phyloP scores from a whole-genome alignment of 2,329 filamentous ascomycete species.

The Meredithiella fracta region DNA sequence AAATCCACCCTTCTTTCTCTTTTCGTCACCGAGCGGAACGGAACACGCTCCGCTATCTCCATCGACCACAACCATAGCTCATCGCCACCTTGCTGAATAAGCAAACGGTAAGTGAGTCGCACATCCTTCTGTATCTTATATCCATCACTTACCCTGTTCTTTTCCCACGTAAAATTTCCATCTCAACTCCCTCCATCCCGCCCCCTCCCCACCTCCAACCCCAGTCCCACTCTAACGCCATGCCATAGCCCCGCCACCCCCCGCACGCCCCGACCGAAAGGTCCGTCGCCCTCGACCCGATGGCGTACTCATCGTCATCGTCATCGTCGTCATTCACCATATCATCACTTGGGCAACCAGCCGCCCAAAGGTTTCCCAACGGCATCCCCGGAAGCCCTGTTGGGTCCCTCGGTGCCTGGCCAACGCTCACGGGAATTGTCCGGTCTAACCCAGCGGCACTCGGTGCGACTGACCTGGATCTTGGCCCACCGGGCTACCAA shows the following conservation, averaged over 20 bases:
- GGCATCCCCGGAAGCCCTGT: too few species aligned
- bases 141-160: too few species aligned
- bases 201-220: neutral
- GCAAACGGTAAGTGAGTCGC: too few species aligned
- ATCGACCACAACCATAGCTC: too few species aligned
- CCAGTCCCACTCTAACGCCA: neutral
- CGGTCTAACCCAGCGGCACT: constrained; percentile 24
- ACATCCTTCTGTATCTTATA: too few species aligned
- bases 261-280: neutral
- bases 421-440: constrained; percentile 23
- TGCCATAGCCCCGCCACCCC: neutral
- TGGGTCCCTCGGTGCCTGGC: too few species aligned
- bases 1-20: too few species aligned
- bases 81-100: too few species aligned
- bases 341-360: constrained; percentile 26
- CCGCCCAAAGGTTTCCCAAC: too few species aligned
- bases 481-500: constrained; percentile 36
- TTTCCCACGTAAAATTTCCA: too few species aligned
- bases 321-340: constrained; percentile 33
- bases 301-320: constrained; percentile 27
- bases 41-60: too few species aligned
- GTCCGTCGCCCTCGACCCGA: neutral
- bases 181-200: neutral
- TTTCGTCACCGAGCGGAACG: too few species aligned
- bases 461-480: constrained; percentile 28